phyloP scores from a whole-genome alignment of 2,329 filamentous ascomycete genomes.

The Mariannaea sp. region DNA sequence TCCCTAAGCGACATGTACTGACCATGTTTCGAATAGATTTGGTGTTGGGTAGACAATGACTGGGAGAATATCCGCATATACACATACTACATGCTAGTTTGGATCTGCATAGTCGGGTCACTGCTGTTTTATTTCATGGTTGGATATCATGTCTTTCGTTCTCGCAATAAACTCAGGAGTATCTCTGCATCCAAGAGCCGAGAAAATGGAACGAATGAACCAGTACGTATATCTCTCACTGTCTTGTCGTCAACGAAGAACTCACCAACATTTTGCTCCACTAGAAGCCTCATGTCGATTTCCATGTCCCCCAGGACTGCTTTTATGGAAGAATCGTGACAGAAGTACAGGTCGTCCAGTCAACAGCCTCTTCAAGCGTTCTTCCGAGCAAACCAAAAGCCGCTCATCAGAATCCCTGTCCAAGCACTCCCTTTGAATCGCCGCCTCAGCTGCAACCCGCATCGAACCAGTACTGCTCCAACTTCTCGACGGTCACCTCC shows the following conservation, averaged over 20 bases:
- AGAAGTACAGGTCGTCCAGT: slow-evolving; percentile 53
- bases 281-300: slow-evolving; percentile 31
- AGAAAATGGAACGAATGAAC: slow-evolving; percentile 40
- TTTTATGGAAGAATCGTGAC: slow-evolving; percentile 59
- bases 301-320: slow-evolving; percentile 40
- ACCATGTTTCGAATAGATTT: slow-evolving; percentile 50
- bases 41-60: slow-evolving; percentile 63
- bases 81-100: slow-evolving; percentile 65
- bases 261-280: slow-evolving; percentile 1
- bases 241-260: neutral
- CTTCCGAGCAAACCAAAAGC: slow-evolving; percentile 33
- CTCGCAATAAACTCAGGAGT: slow-evolving; percentile 60
- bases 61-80: slow-evolving; percentile 64
- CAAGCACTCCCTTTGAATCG: slow-evolving; percentile 33
- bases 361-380: slow-evolving; percentile 32
- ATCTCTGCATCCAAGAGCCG: slow-evolving; percentile 48
- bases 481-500: slow-evolving; percentile 44
- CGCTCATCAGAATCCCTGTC: slow-evolving; percentile 23
- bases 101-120: slow-evolving; percentile 62
- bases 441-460: slow-evolving; percentile 24
- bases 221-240: slow-evolving; percentile 34
- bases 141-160: slow-evolving; percentile 64
- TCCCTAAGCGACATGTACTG: slow-evolving; percentile 8
- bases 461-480: slow-evolving; percentile 42
- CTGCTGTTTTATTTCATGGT: slow-evolving; percentile 60